These are phyloP conservation scores for Baeospora myosura DNA, from an alignment of 1,284 basidiomycete genomes.

Conservation along the genomic window DNA sequence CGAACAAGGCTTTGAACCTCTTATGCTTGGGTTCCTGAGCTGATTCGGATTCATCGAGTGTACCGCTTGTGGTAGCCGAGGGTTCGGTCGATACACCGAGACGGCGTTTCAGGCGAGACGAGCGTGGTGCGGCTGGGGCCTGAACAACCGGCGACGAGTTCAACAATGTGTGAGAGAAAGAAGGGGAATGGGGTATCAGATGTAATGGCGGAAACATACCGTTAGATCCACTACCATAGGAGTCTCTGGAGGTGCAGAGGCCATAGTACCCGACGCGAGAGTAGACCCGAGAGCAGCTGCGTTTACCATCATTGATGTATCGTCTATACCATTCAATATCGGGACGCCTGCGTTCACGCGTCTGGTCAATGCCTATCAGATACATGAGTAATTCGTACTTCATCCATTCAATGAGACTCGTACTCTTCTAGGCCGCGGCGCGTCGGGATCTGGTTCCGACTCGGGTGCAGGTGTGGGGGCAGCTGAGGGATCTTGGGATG, in stretches of 20 bases:
- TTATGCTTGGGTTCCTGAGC: too few species aligned
- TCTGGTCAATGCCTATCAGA: background rate
- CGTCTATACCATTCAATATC: background rate
- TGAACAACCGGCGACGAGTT: too few species aligned
- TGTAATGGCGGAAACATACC: too few species aligned
- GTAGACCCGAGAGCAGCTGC: background rate
- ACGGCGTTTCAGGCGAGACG: background rate
- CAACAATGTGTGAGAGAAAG: too few species aligned
- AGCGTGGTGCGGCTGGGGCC: background rate
- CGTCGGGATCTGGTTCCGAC: too few species aligned
- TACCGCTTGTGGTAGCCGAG: background rate
- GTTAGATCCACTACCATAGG: too few species aligned
- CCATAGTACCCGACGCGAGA: background rate
- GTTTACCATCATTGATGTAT: background rate
- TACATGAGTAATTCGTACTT: too few species aligned
- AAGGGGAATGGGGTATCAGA: too few species aligned
- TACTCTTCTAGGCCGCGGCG: background rate
- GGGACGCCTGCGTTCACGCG: background rate
- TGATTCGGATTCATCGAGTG: background rate
- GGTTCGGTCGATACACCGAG: background rate
- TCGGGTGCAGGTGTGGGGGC: background rate
- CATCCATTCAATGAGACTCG: too few species aligned
- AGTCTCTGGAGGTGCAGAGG: background rate
- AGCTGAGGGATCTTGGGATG: background rate
- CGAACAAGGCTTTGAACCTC: background rate